These are phyloP conservation scores for Tricholoma terreum DNA, from an alignment of 768 basidiomycete species.

Conservation along the genomic window DNA sequence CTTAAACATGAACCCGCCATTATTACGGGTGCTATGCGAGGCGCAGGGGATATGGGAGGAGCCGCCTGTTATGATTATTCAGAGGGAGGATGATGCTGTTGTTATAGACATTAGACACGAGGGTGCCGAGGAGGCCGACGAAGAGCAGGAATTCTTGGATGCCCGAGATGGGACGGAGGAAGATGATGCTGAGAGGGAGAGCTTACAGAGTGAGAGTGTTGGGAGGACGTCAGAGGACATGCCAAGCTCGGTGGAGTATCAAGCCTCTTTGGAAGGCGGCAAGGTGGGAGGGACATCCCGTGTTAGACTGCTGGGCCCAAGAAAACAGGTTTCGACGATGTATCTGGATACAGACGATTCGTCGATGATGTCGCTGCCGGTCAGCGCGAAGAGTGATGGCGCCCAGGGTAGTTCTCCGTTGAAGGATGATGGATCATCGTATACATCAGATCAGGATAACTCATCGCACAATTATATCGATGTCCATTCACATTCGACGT, in stretches of 20 bases:
- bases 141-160: constrained; percentile 26
- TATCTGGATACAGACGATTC: constrained; percentile 31
- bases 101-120: constrained; percentile 24
- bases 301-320: constrained; percentile 7
- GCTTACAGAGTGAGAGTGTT: constrained; percentile 21
- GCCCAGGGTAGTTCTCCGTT: constrained; percentile 13
- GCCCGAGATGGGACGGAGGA: constrained; percentile 25
- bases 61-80: constrained; percentile 31
- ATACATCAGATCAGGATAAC: constrained; percentile 27
- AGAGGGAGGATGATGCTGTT: constrained; percentile 23
- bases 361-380: constrained; percentile 5
- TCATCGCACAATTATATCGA: constrained; percentile 9
- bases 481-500: constrained; percentile 22
- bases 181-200: constrained; percentile 20
- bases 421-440: constrained; percentile 21
- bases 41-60: constrained; percentile 62
- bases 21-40: constrained; percentile 74
- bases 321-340: constrained; percentile 32
- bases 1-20: constrained; percentile 70
- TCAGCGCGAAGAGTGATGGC: not conserved
- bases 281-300: constrained; percentile 11
- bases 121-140: constrained; percentile 16
- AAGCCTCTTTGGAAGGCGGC: constrained; percentile 32
- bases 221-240: constrained; percentile 27
- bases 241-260: constrained; percentile 32